Base-by-base conservation (phyloP, 2,329 filamentous ascomycete genomes). In the Cercospora janseana region DNA sequence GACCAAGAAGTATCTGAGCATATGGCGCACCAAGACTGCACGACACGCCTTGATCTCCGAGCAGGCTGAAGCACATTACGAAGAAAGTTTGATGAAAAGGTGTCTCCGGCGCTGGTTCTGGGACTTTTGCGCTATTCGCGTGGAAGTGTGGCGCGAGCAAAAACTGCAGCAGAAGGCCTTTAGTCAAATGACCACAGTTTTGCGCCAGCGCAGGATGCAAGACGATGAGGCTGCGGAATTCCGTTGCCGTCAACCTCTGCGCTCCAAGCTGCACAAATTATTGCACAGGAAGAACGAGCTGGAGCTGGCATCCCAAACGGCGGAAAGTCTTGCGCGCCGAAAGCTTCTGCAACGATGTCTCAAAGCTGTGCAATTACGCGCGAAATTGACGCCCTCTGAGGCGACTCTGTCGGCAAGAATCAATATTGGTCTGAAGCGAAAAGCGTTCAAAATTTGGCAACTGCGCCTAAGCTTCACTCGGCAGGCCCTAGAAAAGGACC, bases 1-100 rank as follows among this genome's bases (percentile, higher is more conserved):
- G 13, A 59, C 80, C 6, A 72, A 69, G 38, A 81, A 77, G 50
- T 82, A 80, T 44, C 72, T 85, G 41, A 63, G 64, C 4, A 60
- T 70, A n/a, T 85, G 81, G 76, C 74, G 72, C 32, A 66, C 69
- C 35, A 74, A 70, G 21, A 63, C 71, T 2, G 65, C 66, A 5
- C 46, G 54, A 42, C 53, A 51, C 29, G 52, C 46, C 13, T 8
- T 59, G 9, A 24, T 48, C 10, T 23, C 56, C 12, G 56, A 61
- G 45, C 61, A 63, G 46, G 64, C 61, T 6, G 50, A 51, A 4
- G 60, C 60, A 24, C 41, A 57, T 13, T 59, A 58, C 38, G 58
- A 65, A 38, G 58, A 64, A 32, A 35, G 18, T 3, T 38, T 71
- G 8, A 46, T 67, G 48, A 59, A 58, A 29, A 65, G 60, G 37